Percentiles rank a stretch among this genome's conserved stretches.
Conservation (phyloP, 805 yeast species). For the Wickerhamomyces tratensis region DNA sequence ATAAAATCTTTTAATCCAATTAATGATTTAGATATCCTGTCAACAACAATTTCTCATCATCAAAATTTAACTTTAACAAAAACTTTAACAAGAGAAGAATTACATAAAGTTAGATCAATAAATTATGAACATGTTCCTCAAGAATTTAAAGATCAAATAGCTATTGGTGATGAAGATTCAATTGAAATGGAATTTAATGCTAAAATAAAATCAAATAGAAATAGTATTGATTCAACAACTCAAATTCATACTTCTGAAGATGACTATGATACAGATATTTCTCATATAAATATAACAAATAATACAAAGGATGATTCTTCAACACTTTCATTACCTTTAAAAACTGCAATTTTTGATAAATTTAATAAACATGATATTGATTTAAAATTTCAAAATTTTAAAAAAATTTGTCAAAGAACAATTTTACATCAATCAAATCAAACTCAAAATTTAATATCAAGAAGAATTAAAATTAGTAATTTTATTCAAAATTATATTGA, state of each 20-base stretch:
- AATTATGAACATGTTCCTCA: constrained; percentile 1
- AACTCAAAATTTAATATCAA: constrained; percentile 7
- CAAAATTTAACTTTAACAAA: no score
- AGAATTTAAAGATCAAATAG: background rate
- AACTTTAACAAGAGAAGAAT: background rate
- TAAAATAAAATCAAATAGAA: background rate
- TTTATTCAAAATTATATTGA: constrained; percentile 39
- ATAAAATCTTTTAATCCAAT: no score
- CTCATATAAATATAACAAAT: background rate
- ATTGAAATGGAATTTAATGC: constrained; percentile 10
- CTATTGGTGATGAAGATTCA: constrained; percentile 16
- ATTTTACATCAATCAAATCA: constrained; percentile 7
- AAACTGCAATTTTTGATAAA: constrained; percentile 2
- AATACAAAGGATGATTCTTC: constrained; percentile 2
- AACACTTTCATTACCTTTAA: constrained; percentile 11
- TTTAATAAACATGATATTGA: constrained; percentile 2
- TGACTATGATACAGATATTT: background rate
- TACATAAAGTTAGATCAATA: background rate
- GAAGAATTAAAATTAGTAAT: constrained; percentile 21
- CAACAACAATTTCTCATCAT: no score
- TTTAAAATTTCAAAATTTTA: background rate
- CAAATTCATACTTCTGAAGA: background rate
- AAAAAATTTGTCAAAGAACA: constrained; percentile 13
- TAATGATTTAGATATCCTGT: no score
- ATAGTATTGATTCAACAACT: no score